These are phyloP conservation scores for Coelastrella sp. DNA, from an alignment of 139 green algal genomes.

Conservation along the genomic window DNA sequence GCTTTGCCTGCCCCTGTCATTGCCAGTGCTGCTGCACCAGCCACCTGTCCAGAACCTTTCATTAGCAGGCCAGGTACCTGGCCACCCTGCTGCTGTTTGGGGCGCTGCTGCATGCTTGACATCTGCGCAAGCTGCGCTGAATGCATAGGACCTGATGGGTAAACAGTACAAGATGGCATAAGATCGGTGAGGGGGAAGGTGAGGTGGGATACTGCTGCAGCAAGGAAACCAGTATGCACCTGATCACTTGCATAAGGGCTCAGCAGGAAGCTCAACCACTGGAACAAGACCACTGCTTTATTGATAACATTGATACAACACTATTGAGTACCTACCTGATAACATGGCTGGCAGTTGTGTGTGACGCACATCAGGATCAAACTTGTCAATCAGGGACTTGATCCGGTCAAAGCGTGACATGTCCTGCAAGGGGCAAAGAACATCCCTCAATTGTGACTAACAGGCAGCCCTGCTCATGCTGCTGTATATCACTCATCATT, in stretches of 20 bases:
- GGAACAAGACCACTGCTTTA: no score
- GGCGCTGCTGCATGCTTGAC: neutral
- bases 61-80: slow-evolving; percentile 22
- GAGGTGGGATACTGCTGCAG: no score
- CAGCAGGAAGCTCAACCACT: no score
- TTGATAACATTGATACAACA: neutral
- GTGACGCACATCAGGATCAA: slow-evolving; percentile 69
- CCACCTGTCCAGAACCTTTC: slow-evolving; percentile 10
- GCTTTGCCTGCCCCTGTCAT: slow-evolving; percentile 57
- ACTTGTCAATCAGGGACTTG: slow-evolving; percentile 76
- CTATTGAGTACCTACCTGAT: neutral
- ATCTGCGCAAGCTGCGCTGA: neutral
- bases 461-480: no score
- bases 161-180: neutral
- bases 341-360: neutral
- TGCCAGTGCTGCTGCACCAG: slow-evolving; percentile 44
- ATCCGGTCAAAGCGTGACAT: slow-evolving; percentile 73
- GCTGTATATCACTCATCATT: neutral
- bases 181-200: no score
- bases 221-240: no score
- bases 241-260: no score
- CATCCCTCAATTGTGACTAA: no score
- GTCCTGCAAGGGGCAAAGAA: slow-evolving; percentile 60
- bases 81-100: neutral
- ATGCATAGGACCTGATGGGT: neutral